These are phyloP conservation scores for Coelastrella sp. DNA, from an alignment of 139 green algal genomes.

Conservation along the genomic window DNA sequence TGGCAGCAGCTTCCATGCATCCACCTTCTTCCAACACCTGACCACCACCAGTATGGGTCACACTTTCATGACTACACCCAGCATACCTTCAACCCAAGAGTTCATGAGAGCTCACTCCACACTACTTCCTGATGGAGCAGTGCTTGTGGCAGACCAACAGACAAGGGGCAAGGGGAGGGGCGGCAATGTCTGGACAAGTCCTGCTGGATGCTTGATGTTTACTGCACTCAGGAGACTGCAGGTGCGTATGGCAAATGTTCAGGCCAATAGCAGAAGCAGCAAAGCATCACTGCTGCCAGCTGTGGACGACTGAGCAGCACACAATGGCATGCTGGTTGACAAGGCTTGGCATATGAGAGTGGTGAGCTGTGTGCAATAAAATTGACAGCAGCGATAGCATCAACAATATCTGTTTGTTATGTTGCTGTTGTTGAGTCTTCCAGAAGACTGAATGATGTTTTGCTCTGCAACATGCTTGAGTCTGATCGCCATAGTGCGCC, in stretches of 20 bases:
- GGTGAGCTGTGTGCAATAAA: too few species aligned
- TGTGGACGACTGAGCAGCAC: too few species aligned
- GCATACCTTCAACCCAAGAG: constrained; percentile 56
- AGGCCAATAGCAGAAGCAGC: neutral
- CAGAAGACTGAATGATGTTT: too few species aligned
- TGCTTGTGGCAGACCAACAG: constrained; percentile 83
- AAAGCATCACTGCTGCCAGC: too few species aligned
- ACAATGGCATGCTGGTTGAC: too few species aligned
- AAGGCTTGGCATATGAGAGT: too few species aligned
- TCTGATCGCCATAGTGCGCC: too few species aligned
- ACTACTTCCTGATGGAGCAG: constrained; percentile 66
- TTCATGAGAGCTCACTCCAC: constrained; percentile 56
- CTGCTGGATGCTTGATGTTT: constrained; percentile 96
- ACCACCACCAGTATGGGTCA: neutral
- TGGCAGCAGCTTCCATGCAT: constrained; percentile 5
- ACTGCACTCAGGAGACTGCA: constrained; percentile 63
- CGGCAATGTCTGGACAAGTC: constrained; percentile 90
- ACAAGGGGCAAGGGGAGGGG: constrained; percentile 82
- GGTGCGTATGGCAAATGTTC: constrained; percentile 3
- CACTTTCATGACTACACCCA: constrained; percentile 18
- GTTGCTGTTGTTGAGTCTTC: too few species aligned
- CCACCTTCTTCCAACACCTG: constrained; percentile 28
- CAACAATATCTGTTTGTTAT: too few species aligned
- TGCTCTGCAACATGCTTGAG: too few species aligned
- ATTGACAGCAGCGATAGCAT: too few species aligned